Evolutionary conservation across 1,139 yeast genomes (phyloP).

Genomic region (Citeromyces siamensis): DNA sequence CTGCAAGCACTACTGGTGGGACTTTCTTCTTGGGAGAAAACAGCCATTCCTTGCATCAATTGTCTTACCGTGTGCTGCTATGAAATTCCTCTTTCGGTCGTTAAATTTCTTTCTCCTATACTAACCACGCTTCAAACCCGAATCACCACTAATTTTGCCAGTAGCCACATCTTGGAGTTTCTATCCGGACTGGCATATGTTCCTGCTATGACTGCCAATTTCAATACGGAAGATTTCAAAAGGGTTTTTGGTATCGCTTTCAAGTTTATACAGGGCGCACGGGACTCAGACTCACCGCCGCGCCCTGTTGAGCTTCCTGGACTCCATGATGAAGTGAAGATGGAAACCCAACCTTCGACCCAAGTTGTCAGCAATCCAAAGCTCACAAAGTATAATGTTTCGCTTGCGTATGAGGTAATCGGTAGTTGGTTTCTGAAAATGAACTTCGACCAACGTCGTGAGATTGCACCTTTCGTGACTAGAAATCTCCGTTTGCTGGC

Average conservation of each 20-base stretch:
- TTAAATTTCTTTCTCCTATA: slow-evolving; percentile 53
- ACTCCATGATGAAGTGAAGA: slow-evolving; percentile 31
- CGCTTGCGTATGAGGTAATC: slow-evolving; percentile 58
- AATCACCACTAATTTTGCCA: slow-evolving; percentile 56
- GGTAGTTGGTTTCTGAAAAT: slow-evolving; percentile 66
- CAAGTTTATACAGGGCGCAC: slow-evolving; percentile 63
- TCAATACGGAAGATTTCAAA: slow-evolving; percentile 66
- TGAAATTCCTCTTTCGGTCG: slow-evolving; percentile 65
- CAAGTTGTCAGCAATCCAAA: slow-evolving; percentile 29
- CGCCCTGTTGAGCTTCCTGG: slow-evolving; percentile 9
- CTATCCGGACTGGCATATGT: slow-evolving; percentile 52
- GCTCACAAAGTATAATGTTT: slow-evolving; percentile 46
- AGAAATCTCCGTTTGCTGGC: slow-evolving; percentile 38
- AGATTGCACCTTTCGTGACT: slow-evolving; percentile 49
- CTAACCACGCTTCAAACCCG: slow-evolving; percentile 62
- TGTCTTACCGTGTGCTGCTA: slow-evolving; percentile 69
- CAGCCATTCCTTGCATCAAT: slow-evolving; percentile 71
- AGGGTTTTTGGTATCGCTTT: slow-evolving; percentile 78
- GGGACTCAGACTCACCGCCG: slow-evolving; percentile 25
- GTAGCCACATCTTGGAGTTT: slow-evolving; percentile 70
- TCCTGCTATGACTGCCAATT: slow-evolving; percentile 57
- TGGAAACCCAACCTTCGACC: slow-evolving; percentile 36
- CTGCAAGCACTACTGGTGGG: slow-evolving; percentile 55
- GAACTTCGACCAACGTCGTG: slow-evolving; percentile 42
- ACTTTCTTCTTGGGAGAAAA: slow-evolving; percentile 63